Conservation (phyloP, 352 stramenopile species). For the Globisporangium nodosum region DNA sequence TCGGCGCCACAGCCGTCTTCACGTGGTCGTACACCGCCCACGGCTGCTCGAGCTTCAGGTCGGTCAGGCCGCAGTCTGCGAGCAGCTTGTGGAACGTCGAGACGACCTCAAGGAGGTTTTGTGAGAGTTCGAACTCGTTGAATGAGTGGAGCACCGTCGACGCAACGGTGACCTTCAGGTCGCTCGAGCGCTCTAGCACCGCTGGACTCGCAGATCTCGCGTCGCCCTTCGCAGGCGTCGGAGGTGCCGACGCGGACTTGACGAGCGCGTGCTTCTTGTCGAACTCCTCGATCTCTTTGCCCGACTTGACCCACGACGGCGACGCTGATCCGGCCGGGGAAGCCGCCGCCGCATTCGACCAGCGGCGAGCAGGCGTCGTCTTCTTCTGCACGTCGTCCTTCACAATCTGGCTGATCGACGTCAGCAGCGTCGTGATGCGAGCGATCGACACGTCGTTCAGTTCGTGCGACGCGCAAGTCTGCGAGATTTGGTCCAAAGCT, state of each 20-base stretch:
- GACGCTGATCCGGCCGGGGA: slow-evolving; percentile 9
- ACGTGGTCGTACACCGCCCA: slow-evolving; percentile 66
- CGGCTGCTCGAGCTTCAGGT: slow-evolving; percentile 41
- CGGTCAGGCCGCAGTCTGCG: slow-evolving; percentile 43
- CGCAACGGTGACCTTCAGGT: slow-evolving; percentile 30
- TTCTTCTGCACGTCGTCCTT: slow-evolving; percentile 50
- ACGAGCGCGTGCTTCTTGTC: slow-evolving; percentile 14
- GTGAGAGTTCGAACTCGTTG: slow-evolving; percentile 51
- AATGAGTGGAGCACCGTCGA: slow-evolving; percentile 49
- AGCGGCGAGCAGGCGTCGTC: slow-evolving; percentile 34
- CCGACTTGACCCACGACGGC: slow-evolving; percentile 31
- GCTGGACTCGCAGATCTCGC: slow-evolving; percentile 8
- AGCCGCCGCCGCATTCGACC: slow-evolving; percentile 24
- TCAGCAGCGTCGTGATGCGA: slow-evolving; percentile 57
- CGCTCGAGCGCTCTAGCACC: slow-evolving; percentile 20
- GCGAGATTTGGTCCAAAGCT: slow-evolving; percentile 39
- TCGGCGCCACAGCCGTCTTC: slow-evolving; percentile 44
- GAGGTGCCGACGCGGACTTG: background rate
- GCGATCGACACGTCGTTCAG: slow-evolving; percentile 59
- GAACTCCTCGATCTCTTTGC: slow-evolving; percentile 32
- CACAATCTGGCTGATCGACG: slow-evolving; percentile 64
- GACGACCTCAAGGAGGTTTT: slow-evolving; percentile 56
- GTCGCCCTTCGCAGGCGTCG: background rate
- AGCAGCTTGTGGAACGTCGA: slow-evolving; percentile 51
- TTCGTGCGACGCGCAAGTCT: slow-evolving; percentile 52